Base-by-base conservation (phyloP, 2,329 filamentous ascomycete species). In the Arthrobotrys conoides region DNA sequence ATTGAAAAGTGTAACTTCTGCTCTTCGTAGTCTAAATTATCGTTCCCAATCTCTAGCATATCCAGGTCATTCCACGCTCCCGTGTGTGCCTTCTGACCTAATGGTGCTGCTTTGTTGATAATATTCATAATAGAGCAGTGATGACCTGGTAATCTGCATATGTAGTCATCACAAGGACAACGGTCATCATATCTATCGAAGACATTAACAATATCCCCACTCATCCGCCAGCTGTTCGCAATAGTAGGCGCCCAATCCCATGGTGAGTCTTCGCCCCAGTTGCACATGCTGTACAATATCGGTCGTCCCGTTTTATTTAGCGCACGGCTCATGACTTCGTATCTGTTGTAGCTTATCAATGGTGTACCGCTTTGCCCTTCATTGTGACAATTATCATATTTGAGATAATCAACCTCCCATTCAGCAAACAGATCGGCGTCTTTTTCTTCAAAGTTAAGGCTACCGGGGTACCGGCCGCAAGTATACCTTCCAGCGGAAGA, bases 341-440 rank as follows among this genome's bases (percentile, higher is more conserved):
- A 90, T 5, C 88, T 85, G n/a, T 84, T 80, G 5, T 84, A 87
- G 3, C 85, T 86, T 41, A 87, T 81, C 73, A 86, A 83, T 0
- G 86, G 84, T 1, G 84, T 87, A 12, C 87, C 87, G 18, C 85
- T 86, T 70, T 87, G 85, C 6, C 88, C 88, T 76, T 86, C 84
- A 79, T 88, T 88, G 82, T 85, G 88, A 83, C 88, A 89, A 81
- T 89, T 89, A 82, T 89, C 88, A 80, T 89, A 89, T 81, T 88
- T 88, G 22, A 88, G 82, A 80, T 88, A 88, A 82, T 87, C 86
- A 36, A 88, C 86, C 0, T 86, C 87, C 86, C 87, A 88, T 16
- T 82, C 83, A 0, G 88, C 87, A 81, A 86, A 89, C 0, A 86
- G 85, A 16, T 86, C 82, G 0, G 88, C 88, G 82, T 90, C 88